Evolutionary conservation across 2,329 filamentous ascomycete genomes (phyloP), one percentile per base, ranked within the genome.

Genomic region (Colletotrichum australisinense): DNA sequence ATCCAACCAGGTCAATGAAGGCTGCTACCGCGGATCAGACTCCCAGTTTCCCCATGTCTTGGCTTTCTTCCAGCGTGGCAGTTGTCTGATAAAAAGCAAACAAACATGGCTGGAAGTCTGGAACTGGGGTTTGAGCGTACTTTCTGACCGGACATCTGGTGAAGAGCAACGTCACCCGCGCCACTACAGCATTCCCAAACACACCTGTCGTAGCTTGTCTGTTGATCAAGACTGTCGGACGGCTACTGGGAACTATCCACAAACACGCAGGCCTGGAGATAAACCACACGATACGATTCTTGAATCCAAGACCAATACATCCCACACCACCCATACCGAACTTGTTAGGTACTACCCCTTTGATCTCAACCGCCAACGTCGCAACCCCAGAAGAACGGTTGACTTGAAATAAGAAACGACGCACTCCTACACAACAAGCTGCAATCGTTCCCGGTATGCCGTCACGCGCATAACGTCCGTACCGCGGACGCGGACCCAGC

Each of bases 401-500:
- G 16, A 19, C 11, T 55, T 12, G 12, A 30, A 30, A 49, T 26
- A 14, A 62, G 26, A 62, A 42, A 28, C 35, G 46, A 28, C 28
- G 16, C 59, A 30, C 59, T 22, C 59, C 32, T 30, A 16, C 55
- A 26, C 7, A 12, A 26, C 9, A 14, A 32, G 9, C 5, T 19
- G 14, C 5, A 24, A 16, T 8, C n/a, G 1, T 38, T 24, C 11
- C 26, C 53, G 8, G 32, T 14, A 24, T 12, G 38, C 68, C 24
- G 24, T 55, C 46, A 59, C 62, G 52, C 46, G 28, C 60, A 63
- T 63, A 63, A 63, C 60, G 60, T 53, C 60, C 60, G 60, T 63
- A 63, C 38, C 24, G 59, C 35, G 26, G 16, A 11, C 19, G 22
- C 57, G 19, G 28, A 28, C 56, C 22, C 12, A 32, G 58, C 58